phyloP scores from a whole-genome alignment of 2,329 filamentous ascomycete species.

The Sporothrix schenckii region DNA sequence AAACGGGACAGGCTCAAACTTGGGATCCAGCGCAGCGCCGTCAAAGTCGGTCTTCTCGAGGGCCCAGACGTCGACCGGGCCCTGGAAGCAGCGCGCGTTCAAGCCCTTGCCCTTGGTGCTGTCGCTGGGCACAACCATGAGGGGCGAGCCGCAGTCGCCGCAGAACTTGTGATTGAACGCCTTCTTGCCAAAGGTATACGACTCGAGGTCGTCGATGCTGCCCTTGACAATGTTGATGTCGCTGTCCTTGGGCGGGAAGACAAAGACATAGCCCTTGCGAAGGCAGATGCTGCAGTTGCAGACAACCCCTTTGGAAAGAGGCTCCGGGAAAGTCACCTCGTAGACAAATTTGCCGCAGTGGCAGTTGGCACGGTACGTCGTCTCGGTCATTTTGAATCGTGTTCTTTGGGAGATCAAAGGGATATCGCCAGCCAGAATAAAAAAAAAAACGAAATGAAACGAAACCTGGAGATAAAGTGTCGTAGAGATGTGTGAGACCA shows the following conservation, averaged over 20 bases:
- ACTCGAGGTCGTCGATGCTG: conserved; percentile 45
- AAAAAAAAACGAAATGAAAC: not conserved
- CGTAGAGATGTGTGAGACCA: not conserved
- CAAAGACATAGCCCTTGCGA: conserved; percentile 53
- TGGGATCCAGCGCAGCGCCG: conserved; percentile 42
- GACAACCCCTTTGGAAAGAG: conserved; percentile 55
- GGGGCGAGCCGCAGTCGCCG: conserved; percentile 51
- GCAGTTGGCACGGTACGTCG: conserved; percentile 59
- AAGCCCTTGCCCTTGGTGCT: conserved; percentile 38
- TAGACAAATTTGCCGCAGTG: conserved; percentile 60
- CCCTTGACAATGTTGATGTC: conserved; percentile 54
- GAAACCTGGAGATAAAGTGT: not conserved
- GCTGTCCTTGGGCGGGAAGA: conserved; percentile 41
- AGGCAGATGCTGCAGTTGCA: conserved; percentile 71
- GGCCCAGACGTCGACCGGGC: conserved; percentile 47
- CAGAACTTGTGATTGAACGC: conserved; percentile 57
- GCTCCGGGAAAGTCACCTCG: conserved; percentile 56
- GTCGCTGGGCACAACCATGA: conserved; percentile 42
- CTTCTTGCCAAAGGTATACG: conserved; percentile 50
- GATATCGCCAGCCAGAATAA: not conserved
- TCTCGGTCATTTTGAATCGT: conserved; percentile 35
- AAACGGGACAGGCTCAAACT: conserved; percentile 46
- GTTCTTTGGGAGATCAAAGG: not conserved
- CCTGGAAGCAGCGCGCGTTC: conserved; percentile 53
- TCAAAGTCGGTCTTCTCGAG: conserved; percentile 47